These are phyloP conservation scores for Pythium biforme DNA, from an alignment of 352 stramenopile species.

Conservation along the genomic window DNA sequence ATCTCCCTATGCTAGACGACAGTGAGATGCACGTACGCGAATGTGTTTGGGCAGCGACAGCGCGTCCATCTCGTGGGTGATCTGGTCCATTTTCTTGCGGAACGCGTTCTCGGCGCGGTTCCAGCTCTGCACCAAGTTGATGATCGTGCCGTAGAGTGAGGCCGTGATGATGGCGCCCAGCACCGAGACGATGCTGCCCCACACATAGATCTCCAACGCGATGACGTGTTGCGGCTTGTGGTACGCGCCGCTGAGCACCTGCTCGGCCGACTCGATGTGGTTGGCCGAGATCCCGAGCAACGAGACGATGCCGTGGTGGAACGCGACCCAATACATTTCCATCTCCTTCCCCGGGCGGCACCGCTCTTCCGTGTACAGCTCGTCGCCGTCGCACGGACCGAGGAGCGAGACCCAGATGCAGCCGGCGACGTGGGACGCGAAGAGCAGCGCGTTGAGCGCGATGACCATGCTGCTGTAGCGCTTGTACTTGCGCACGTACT, in stretches of 20 bases:
- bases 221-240: conserved; percentile 7
- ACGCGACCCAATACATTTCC: conserved; percentile 54
- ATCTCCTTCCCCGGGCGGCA: conserved; percentile 38
- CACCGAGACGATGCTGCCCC: conserved; percentile 43
- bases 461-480: conserved; percentile 60
- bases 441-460: conserved; percentile 48
- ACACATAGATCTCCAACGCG: conserved; percentile 25
- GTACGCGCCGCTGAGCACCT: conserved; percentile 56
- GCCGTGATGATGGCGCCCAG: conserved; percentile 46
- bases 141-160: conserved; percentile 55
- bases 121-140: conserved; percentile 60
- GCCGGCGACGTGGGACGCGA: conserved; percentile 47
- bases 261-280: conserved; percentile 42
- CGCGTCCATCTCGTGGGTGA: conserved; percentile 66
- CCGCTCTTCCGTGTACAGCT: conserved; percentile 21
- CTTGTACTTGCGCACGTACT: conserved; percentile 56
- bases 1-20: no score
- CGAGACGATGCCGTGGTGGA: conserved; percentile 54
- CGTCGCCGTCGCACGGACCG: conserved; percentile 34
- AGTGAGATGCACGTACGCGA: no score
- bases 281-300: conserved; percentile 48
- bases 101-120: conserved; percentile 66
- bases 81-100: conserved; percentile 71
- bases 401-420: conserved; percentile 63
- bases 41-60: conserved; percentile 51